phyloP scores from a whole-genome alignment of 1,139 yeast species.

The Chernovozyma aurita region DNA sequence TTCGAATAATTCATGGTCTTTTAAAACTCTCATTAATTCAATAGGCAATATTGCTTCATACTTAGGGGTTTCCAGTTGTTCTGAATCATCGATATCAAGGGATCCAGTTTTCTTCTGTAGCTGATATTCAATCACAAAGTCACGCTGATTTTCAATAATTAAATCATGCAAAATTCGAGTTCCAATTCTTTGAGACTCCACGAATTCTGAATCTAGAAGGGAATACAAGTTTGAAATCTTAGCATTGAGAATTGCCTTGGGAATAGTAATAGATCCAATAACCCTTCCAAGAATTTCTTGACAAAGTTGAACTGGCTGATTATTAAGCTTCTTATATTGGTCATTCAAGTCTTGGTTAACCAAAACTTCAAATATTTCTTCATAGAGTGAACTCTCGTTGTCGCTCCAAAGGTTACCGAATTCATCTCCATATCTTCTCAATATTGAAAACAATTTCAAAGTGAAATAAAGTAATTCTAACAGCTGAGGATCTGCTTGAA shows the following conservation, averaged over 20 bases:
- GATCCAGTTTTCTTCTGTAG: constrained; percentile 31
- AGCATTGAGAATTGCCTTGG: constrained; percentile 12
- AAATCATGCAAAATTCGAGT: constrained; percentile 30
- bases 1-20: constrained; percentile 1
- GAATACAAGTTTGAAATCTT: constrained; percentile 17
- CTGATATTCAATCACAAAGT: constrained; percentile 58
- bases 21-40: constrained; percentile 14
- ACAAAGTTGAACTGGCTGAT: constrained; percentile 30
- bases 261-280: constrained; percentile 13
- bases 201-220: constrained; percentile 21
- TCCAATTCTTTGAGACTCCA: constrained; percentile 32
- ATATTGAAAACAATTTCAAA: constrained; percentile 36
- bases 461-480: constrained; percentile 46
- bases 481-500: constrained; percentile 31
- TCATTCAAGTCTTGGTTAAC: constrained; percentile 21
- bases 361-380: constrained; percentile 38
- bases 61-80: background rate
- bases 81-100: constrained; percentile 15
- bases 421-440: constrained; percentile 23
- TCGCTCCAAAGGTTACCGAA: constrained; percentile 29
- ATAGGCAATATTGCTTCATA: constrained; percentile 31
- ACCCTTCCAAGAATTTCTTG: constrained; percentile 31
- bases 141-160: constrained; percentile 44
- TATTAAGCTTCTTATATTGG: constrained; percentile 12
- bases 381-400: constrained; percentile 16